Percentiles rank a stretch among this genome's conserved stretches.
Evolutionary conservation across 164 flowering plant genomes (phyloP).

Genomic region (Echeveria elegans): DNA sequence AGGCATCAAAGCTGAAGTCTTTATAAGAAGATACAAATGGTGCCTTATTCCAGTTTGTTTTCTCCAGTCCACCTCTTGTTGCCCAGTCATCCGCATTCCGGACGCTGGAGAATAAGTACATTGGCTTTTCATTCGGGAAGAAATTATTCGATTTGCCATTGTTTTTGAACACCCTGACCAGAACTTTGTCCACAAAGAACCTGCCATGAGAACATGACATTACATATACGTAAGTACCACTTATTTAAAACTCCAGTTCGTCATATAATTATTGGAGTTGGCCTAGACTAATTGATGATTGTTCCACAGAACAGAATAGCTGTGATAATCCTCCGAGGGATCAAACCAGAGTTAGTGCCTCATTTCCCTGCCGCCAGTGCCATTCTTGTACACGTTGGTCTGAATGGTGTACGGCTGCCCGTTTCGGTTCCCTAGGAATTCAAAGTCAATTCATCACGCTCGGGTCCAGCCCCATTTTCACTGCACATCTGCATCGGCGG

Average conservation of each 20-base stretch:
- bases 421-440: conserved; percentile 85
- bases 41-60: conserved; percentile 82
- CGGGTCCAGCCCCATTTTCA: conserved; percentile 68
- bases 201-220: conserved; percentile 24
- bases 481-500: conserved; percentile 62
- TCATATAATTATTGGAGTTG: not conserved
- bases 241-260: not conserved
- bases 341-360: conserved; percentile 46
- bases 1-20: conserved; percentile 74
- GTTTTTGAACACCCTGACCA: conserved; percentile 36
- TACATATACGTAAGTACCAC: not conserved
- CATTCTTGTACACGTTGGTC: conserved; percentile 34
- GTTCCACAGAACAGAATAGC: conserved; percentile 7
- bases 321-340: conserved; percentile 7
- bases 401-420: conserved; percentile 77
- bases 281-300: conserved; percentile 7
- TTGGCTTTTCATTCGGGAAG: conserved; percentile 90
- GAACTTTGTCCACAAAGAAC: conserved; percentile 71
- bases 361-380: not conserved
- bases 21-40: conserved; percentile 88
- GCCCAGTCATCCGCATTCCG: conserved; percentile 98
- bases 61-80: conserved; percentile 89
- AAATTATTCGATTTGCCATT: conserved; percentile 48
- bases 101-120: conserved; percentile 91
- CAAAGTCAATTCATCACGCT: conserved; percentile 88